Conservation (phyloP, 768 basidiomycete genomes). For the Suillus ampliporus region DNA sequence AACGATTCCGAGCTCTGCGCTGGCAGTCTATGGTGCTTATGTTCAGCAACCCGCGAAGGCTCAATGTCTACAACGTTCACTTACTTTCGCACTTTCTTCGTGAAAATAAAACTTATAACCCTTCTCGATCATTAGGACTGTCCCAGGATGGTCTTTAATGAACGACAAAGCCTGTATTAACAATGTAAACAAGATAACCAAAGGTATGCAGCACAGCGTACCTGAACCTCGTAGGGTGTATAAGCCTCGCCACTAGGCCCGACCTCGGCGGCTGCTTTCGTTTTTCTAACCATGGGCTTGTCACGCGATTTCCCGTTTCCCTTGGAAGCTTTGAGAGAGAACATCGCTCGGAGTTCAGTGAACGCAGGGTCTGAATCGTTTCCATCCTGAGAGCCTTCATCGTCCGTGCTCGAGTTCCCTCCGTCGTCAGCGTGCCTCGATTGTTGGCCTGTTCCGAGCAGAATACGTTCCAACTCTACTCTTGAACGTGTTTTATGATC, state of each 20-base stretch:
- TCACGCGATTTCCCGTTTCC: constrained; percentile 41
- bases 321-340: constrained; percentile 44
- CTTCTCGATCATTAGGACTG: constrained; percentile 78
- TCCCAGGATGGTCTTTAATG: constrained; percentile 67
- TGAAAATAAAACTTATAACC: constrained; percentile 89
- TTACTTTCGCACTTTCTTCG: constrained; percentile 81
- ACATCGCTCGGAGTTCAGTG: constrained; percentile 52
- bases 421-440: constrained; percentile 21
- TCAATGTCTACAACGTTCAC: constrained; percentile 11
- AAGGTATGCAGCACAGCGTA: constrained; percentile 21
- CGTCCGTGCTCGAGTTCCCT: constrained; percentile 29
- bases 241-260: constrained; percentile 76
- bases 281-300: constrained; percentile 31
- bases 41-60: constrained; percentile 13
- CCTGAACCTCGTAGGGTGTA: constrained; percentile 81
- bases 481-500: constrained; percentile 40
- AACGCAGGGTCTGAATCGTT: constrained; percentile 54
- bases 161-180: constrained; percentile 47
- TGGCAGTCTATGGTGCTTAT: constrained; percentile 58
- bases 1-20: constrained; percentile 79
- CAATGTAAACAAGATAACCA: not conserved
- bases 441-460: constrained; percentile 48
- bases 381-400: constrained; percentile 35
- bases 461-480: constrained; percentile 57
- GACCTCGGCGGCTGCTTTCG: constrained; percentile 45